Conservation (phyloP, 2,329 filamentous ascomycete species). For the Truncatella angustata region DNA sequence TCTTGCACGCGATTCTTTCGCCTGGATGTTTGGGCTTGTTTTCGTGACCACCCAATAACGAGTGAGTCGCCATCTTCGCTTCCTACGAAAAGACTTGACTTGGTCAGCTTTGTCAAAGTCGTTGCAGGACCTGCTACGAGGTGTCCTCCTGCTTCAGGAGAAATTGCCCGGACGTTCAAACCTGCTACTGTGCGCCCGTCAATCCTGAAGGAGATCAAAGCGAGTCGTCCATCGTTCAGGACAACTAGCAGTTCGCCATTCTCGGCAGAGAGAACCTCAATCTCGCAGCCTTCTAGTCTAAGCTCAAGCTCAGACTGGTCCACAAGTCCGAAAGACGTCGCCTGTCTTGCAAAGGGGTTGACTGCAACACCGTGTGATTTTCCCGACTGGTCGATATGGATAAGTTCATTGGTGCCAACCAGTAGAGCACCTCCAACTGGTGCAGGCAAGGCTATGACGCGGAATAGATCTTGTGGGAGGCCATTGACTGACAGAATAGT, state of each 20-base stretch:
- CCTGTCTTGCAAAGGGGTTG: conserved; percentile 82
- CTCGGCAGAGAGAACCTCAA: conserved; percentile 74
- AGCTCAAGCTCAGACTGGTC: conserved; percentile 83
- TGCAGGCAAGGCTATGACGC: conserved; percentile 76
- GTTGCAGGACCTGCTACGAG: conserved; percentile 63
- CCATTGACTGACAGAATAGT: conserved; percentile 83
- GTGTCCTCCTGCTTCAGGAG: conserved; percentile 59
- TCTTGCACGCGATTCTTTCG: conserved; percentile 62
- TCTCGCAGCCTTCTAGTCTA: conserved; percentile 74
- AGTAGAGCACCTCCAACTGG: conserved; percentile 88
- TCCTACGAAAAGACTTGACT: conserved; percentile 75
- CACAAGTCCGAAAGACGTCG: conserved; percentile 78
- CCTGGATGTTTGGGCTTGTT: conserved; percentile 58
- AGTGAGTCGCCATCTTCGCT: conserved; percentile 81
- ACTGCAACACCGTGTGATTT: conserved; percentile 91
- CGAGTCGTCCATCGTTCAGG: conserved; percentile 71
- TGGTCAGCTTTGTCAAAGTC: conserved; percentile 67
- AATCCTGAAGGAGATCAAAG: conserved; percentile 76
- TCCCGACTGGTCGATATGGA: conserved; percentile 94
- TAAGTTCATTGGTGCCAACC: conserved; percentile 83
- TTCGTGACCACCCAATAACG: conserved; percentile 75
- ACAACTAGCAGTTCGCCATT: conserved; percentile 83
- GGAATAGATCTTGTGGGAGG: conserved; percentile 83
- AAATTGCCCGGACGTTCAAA: conserved; percentile 67
- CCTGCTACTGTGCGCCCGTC: conserved; percentile 91